Base-by-base conservation (phyloP, 192 early-diverging fungal species). In the Kickxella alabastrina region DNA sequence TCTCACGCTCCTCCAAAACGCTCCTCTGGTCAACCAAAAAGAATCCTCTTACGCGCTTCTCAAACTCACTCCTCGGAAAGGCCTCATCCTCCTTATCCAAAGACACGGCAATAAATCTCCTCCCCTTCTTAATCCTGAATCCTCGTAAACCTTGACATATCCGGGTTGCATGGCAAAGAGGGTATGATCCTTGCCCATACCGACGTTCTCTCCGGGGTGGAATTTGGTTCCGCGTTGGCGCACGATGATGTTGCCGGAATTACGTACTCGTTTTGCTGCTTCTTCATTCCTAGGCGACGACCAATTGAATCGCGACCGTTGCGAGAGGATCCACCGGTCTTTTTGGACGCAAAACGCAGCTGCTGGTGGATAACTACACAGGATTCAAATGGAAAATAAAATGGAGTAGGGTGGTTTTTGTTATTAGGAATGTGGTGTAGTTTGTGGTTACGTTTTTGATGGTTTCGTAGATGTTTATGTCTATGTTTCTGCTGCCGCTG, bases 161-260 rank as follows among this genome's bases (percentile, higher is more conserved):
- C 89, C 89, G 0, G 85, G 81, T 35, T 82, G 73, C 25, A 83
- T 49, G 13, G 89, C 89, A 63, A 64, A 89, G 35, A 89, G 55
- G 14, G 89, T 91, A 65, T 86, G 85, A 66, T 91, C 89, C 54
- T 84, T 84, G 51, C 89, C 89, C 43, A 87, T 82, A 12, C 79
- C 82, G 54, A 87, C 88, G 54, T 91, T 82, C 54, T 88, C 86
- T 13, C 89, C 89, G 8, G 89, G 83, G 43, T 86, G 83, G 56
- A 89, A 89, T 52, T 81, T 75, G 42, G 86, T 89, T 5, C 89
- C 89, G 44, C 86, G 73, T 59, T 91, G 89, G 56, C 89, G 82
- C 35, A 88, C 83, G 57, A 91, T 84, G 46, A 91, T 89, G 59
- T 88, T 86, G 24, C 89, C 89, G 85, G 77, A 34, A 85, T 72